Conservation (phyloP, 331 rosid genomes). For the Malus hybrid region DNA sequence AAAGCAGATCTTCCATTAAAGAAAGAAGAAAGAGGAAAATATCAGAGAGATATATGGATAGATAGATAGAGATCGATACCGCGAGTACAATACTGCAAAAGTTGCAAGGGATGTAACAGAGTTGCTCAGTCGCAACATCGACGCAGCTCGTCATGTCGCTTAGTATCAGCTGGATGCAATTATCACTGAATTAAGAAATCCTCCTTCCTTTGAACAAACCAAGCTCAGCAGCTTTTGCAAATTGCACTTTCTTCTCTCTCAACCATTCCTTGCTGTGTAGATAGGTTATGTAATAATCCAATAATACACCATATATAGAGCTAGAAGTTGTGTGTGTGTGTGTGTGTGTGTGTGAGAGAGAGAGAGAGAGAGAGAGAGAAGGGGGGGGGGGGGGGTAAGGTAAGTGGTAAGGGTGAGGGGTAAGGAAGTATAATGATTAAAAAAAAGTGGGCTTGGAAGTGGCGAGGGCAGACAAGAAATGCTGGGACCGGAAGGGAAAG, state of each 20-base stretch:
- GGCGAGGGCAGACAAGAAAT: slow-evolving; percentile 44
- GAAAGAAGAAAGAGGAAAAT: background rate
- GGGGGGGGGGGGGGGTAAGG: slow-evolving; percentile 8
- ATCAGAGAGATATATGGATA: background rate
- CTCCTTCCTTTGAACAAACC: background rate
- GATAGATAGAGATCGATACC: slow-evolving; percentile 39
- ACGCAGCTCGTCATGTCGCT: slow-evolving; percentile 60
- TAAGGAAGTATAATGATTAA: background rate
- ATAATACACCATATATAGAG: slow-evolving; percentile 20
- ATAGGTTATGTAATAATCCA: slow-evolving; percentile 12
- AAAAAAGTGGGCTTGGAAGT: slow-evolving; percentile 27
- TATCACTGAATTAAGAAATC: background rate
- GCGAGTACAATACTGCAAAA: slow-evolving; percentile 98
- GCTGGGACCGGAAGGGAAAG: slow-evolving; percentile 58
- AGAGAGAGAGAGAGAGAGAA: background rate
- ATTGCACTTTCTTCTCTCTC: slow-evolving; percentile 21
- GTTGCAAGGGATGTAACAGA: slow-evolving; percentile 99
- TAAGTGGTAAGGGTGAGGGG: background rate
- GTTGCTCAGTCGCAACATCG: slow-evolving; percentile 75
- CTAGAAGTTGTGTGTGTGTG: background rate
- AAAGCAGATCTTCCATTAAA: background rate
- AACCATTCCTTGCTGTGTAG: slow-evolving; percentile 24
- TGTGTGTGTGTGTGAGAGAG: too few species aligned
- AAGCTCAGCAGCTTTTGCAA: slow-evolving; percentile 10
- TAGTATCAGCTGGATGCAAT: background rate